Base-by-base conservation (phyloP, 176 grass and related monocot genomes). In the Triticum urartu region DNA sequence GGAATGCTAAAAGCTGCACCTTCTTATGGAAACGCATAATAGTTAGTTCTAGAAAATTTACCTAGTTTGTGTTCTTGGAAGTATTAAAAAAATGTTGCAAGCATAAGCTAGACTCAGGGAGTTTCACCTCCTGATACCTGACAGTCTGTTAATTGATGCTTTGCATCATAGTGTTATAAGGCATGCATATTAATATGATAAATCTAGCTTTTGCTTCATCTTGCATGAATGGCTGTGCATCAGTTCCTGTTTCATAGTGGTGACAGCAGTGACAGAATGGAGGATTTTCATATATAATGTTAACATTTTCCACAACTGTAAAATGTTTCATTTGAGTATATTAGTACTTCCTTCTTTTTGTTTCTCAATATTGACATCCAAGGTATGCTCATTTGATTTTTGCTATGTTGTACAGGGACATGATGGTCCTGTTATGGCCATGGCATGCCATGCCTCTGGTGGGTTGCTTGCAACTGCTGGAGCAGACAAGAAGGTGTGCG, bases 391-490 rank as follows among this genome's bases (percentile, higher is more conserved):
- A 64, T 59, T 6, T 75, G 77, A 80, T 75, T 88, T 81, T 65
- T 64, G 34, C 85, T 38, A 61, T 86, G 79, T 35, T 79, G 18
- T 88, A 30, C 80, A 98, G 95, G 95, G 95, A 17, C 95, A 98
- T 77, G 93, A 98, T 86, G 95, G 95, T 54, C 95, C 95, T 86
- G 89, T 95, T 39, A 94, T 92, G 95, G 91, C 83, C 88, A 98
- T 98, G 93, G 81, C 91, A 78, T 95, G 91, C 86, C 95, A 98
- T 94, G 94, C 91, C 34, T 98, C 95, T 81, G 93, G 93, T 15
- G 95, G 95, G 30, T 94, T 98, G 90, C 88, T 98, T 75, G 95
- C 91, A 86, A 98, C 93, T 79, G 95, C 91, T 47, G 95, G 93
- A 83, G 93, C 93, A 74, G 93, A 95, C 82, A 98, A 92, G 88